Conservation (phyloP, 768 basidiomycete species). For the Gymnopilus junonius region DNA sequence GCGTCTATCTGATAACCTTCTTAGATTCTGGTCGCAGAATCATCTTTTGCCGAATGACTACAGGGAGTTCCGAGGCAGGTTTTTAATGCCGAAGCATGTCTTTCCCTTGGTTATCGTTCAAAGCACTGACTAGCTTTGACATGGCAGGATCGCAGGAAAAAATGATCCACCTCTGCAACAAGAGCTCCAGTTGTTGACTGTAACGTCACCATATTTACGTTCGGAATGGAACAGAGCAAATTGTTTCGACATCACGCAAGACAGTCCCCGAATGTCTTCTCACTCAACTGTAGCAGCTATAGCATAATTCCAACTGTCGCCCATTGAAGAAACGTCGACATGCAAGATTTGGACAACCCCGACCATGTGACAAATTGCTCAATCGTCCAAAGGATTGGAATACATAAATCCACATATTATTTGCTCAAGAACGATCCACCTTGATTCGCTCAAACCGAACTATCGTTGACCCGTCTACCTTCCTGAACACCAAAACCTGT, state of each 20-base stretch:
- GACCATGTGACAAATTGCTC: not conserved
- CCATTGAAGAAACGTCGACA: not conserved
- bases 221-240: not conserved
- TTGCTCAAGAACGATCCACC: not conserved
- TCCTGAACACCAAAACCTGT: not conserved
- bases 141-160: not conserved
- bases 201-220: not conserved
- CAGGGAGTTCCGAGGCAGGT: not conserved
- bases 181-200: not conserved
- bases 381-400: not conserved
- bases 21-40: conserved; percentile 12
- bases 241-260: not conserved
- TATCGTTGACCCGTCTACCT: not conserved
- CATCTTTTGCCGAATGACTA: not conserved
- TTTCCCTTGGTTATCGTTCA: not conserved
- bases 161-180: not conserved
- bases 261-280: not conserved
- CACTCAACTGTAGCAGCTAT: not conserved
- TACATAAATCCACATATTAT: not conserved
- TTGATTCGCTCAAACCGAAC: conserved; percentile 2
- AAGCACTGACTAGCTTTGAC: not conserved
- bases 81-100: conserved; percentile 1
- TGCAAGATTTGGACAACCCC: not conserved
- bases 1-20: conserved; percentile 6
- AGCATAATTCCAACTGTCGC: not conserved